Evolutionary conservation across 2,329 filamentous ascomycete genomes (phyloP).

Genomic region (Fusarium illudens): DNA sequence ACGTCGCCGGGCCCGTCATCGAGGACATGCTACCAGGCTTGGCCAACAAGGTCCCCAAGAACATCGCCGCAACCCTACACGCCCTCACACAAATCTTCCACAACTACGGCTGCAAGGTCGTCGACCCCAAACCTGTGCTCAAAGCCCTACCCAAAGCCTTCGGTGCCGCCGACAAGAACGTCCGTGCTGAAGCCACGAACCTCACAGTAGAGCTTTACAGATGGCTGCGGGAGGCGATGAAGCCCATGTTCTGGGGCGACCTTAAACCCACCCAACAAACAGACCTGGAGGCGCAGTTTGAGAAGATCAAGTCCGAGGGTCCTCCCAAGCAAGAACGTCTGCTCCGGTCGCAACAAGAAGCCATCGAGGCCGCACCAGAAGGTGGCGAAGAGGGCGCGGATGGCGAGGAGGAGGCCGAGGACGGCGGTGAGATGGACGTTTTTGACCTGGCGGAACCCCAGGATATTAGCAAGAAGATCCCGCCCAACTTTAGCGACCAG

Average conservation of each 20-base stretch:
- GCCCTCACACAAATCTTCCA: constrained; percentile 87
- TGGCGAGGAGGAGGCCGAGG: constrained; percentile 60
- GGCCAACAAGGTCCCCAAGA: constrained; percentile 89
- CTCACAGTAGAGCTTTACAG: constrained; percentile 94
- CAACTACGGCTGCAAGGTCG: constrained; percentile 92
- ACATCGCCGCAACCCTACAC: constrained; percentile 75
- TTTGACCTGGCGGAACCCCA: constrained; percentile 87
- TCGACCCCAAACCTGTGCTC: constrained; percentile 90
- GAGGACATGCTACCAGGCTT: constrained; percentile 88
- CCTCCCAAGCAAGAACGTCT: constrained; percentile 90
- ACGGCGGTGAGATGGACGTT: constrained; percentile 74
- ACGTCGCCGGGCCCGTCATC: constrained; percentile 83
- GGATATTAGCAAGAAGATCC: constrained; percentile 83
- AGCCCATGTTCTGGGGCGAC: constrained; percentile 96
- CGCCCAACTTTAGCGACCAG: constrained; percentile 82
- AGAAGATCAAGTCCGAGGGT: constrained; percentile 88
- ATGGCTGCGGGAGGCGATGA: constrained; percentile 98
- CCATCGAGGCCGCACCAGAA: constrained; percentile 73
- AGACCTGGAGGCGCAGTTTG: constrained; percentile 93
- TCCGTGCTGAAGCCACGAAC: constrained; percentile 91
- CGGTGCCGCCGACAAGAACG: constrained; percentile 97
- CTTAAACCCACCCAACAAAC: constrained; percentile 94
- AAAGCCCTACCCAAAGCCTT: constrained; percentile 91
- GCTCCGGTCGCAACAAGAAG: constrained; percentile 87
- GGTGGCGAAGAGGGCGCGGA: constrained; percentile 66